Evolutionary conservation across 108 stramenopile species (phyloP), one percentile per base, ranked within the genome.

Genomic region (Pseudonitzschia multiseries): DNA sequence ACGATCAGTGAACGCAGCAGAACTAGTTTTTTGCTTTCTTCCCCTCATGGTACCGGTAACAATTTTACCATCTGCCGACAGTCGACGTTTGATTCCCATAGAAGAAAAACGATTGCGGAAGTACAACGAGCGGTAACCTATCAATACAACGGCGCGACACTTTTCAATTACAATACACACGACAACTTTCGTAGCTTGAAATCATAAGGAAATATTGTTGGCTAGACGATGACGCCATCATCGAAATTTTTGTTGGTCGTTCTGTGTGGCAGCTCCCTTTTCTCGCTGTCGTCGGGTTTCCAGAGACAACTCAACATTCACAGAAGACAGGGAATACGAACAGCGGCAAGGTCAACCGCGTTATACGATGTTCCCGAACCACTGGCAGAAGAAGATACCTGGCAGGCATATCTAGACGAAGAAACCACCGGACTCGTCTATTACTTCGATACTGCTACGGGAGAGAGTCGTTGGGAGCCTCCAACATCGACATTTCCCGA

Each of bases 321-420:
- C n/a, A 1, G 8, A 31, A 15, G 2, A 17, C 4, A 44, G 28
- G 22, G 43, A 48, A 0, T 6, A 29, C n/a, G 21, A 50, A 50
- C 59, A n/a, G 20, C 43, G 24, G 61, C 71, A 8, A 65, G 24
- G 10, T 26, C 66, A 9, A 59, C 74, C 21, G 18, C 52, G 42
- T 54, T 72, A 33, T 67, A 57, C 41, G 57, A 60, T 68, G 24
- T 50, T 20, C 77, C 81, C 15, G 86, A 87, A 63, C 81, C 86
- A 31, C 67, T 92, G 27, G 87, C 86, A 28, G 75, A 75, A 54
- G 87, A 92, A 54, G 88, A 87, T 0, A 82, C 83, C 44, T 92
- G 91, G 91, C 67, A 85, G 21, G 91, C 91, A 15, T 89, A 83
- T 76, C 65, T 92, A 52, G 91, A 92, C 68, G 85, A 87, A 52